Base-by-base conservation (phyloP, 805 yeast genomes). In the Martiniozyma abietophila region DNA sequence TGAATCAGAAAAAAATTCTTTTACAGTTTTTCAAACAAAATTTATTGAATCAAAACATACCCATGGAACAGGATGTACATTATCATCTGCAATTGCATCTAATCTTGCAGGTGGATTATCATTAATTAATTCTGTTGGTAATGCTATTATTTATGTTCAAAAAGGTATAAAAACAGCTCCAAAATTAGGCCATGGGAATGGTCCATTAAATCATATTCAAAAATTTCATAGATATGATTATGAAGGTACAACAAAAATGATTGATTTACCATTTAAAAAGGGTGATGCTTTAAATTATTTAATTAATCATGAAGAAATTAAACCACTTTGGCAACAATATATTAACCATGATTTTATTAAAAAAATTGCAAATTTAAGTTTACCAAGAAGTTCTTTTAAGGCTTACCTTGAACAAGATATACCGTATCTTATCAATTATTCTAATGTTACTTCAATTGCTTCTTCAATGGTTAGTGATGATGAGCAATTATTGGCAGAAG, bases 31-130 rank as follows among this genome's bases (percentile, higher is more conserved):
- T n/a, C 23, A 33, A 23, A 35, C 44, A 2, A 18, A 36, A 18
- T 35, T 40, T 20, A 9, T 33, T 8, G 20, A 32, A 3, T 41
- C 45, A 2, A 29, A 56, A 2, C 71, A 78, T 48, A 74, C 83
- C 1, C 96, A 86, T 53, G 96, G 96, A 9, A 83, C 95, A 4
- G 96, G 96, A 1, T 86, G 96, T 56, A 81, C 95, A 0, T 62
- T 86, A 32, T 75, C 94, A 0, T 76, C 94, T 1, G 68, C 94
- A 0, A 78, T 86, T 42, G 77, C 92, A 0, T 75, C 92, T 2
- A 74, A 80, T 45, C 45, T 84, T 18, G 88, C 94, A 3, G 63
- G 63, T 23, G 78, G 77, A 0, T 43, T 50, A 23, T 22, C 60
- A 0, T 47, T 82, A 7, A 42, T 46, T 3, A 64, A 62, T 3